Evolutionary conservation across 495 filamentous ascomycete species (phyloP), one percentile per base, ranked within the genome.

Genomic region (Thozetella sp.): DNA sequence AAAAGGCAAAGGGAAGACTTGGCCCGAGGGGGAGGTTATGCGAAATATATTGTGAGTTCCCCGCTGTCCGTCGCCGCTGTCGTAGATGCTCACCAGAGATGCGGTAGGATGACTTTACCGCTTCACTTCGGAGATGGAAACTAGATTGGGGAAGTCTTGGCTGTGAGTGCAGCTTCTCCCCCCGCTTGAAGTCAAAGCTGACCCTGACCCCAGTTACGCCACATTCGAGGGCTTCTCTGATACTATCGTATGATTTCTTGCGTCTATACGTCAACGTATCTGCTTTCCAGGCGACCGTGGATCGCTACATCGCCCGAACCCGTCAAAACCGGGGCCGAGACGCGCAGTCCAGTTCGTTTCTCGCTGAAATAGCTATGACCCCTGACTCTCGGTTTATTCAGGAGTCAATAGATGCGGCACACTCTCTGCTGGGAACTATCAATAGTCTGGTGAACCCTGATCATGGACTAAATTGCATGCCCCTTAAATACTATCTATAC

Each of bases 191-290:
- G 40, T 15, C n/a, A 23, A 56, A 4, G 24, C n/a, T 6, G 19
- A 54, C 13, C 22, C 6, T 37, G 3, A 1, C n/a, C n/a, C 3
- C 51, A 83, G 82, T 81, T 64, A 87, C 86, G 4, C 67, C 79
- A 4, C 79, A 78, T 2, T 79, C 88, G 52, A 85, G 83, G 59
- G 77, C 79, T 20, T 86, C 79, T 12, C 62, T 89, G 25, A 72
- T 86, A 25, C 72, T 89, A 54, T 86, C 30, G 76, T 89, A 88
- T 65, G 86, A 89, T 63, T 89, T 88, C 59, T 64, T 89, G 0
- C 71, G 85, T 10, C 78, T 89, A 12, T 89, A 89, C 62, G 86
- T 83, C 27, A 89, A 87, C 51, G 85, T 85, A 0, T 89, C 88
- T 57, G 86, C 86, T 1, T 89, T 88, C 58, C 86, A 89, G 63